A percentile compares a stretch with the other conserved stretches of the same genome.
These are phyloP conservation scores for Phytophthora pluvialis DNA, from an alignment of 352 stramenopile genomes.

Conservation along the genomic window DNA sequence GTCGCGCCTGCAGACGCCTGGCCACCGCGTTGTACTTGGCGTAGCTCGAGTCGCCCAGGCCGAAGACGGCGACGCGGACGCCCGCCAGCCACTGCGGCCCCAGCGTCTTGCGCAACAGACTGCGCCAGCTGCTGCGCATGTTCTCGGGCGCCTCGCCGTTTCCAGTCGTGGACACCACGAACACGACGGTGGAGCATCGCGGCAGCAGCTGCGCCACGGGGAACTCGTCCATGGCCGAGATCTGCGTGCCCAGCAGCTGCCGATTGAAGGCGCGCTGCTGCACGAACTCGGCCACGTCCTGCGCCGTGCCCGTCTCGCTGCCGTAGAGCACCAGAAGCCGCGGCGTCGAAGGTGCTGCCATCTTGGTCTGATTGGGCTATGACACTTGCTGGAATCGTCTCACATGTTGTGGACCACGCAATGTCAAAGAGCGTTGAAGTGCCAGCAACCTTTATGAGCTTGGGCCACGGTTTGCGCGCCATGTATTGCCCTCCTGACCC, in stretches of 20 bases:
- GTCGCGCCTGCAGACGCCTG: slow-evolving; percentile 78
- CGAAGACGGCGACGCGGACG: slow-evolving; percentile 90
- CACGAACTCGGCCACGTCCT: slow-evolving; percentile 88
- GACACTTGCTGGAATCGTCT: no score
- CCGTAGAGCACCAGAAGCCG: slow-evolving; percentile 90
- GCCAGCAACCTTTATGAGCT: no score
- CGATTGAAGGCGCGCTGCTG: slow-evolving; percentile 69
- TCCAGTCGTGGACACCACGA: slow-evolving; percentile 92
- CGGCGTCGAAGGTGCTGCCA: slow-evolving; percentile 14
- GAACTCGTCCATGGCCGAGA: slow-evolving; percentile 76
- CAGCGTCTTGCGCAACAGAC: slow-evolving; percentile 88
- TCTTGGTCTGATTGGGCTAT: no score
- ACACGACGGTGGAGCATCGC: slow-evolving; percentile 75
- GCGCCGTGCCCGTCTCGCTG: slow-evolving; percentile 89
- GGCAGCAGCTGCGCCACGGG: slow-evolving; percentile 56
- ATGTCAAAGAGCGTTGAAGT: no score
- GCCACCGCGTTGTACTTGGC: slow-evolving; percentile 48
- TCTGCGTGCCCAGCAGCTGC: slow-evolving; percentile 58
- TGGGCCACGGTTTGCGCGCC: no score
- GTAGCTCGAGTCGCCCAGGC: slow-evolving; percentile 59
- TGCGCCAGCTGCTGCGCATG: slow-evolving; percentile 88
- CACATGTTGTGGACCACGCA: no score
- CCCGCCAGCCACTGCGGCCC: slow-evolving; percentile 61
- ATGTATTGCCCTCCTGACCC: no score
- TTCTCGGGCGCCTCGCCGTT: slow-evolving; percentile 93